phyloP scores from a whole-genome alignment of 768 basidiomycete genomes.

The Lanmaoa rubissima region DNA sequence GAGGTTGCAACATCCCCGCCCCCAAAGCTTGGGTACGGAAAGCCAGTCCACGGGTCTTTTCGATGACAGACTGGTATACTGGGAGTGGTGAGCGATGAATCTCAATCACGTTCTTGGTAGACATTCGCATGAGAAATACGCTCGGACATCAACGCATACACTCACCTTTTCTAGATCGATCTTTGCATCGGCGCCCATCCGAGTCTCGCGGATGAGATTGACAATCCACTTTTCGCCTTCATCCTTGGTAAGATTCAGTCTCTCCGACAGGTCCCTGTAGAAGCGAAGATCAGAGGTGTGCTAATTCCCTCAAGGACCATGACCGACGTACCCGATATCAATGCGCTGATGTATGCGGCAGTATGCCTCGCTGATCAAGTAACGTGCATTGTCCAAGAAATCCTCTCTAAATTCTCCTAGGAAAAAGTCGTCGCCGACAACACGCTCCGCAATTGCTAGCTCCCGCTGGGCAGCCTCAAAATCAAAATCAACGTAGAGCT shows the following conservation, averaged over 20 bases:
- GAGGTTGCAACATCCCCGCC: constrained; percentile 58
- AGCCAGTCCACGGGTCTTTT: constrained; percentile 90
- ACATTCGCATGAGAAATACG: constrained; percentile 5
- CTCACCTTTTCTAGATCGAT: constrained; percentile 92
- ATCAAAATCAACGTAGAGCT: constrained; percentile 94
- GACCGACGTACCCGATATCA: constrained; percentile 66
- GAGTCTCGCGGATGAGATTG: constrained; percentile 95
- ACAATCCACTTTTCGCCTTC: constrained; percentile 99
- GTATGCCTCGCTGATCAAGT: constrained; percentile 95
- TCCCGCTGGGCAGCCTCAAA: constrained; percentile 92
- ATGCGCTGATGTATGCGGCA: constrained; percentile 95
- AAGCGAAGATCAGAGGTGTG: neutral
- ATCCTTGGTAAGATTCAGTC: constrained; percentile 88
- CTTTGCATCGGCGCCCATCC: constrained; percentile 96
- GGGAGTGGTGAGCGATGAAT: constrained; percentile 89
- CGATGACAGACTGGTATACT: constrained; percentile 91
- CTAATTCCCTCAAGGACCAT: neutral
- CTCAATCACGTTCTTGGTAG: constrained; percentile 87
- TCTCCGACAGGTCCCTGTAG: constrained; percentile 82
- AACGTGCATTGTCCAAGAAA: constrained; percentile 95
- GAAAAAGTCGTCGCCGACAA: constrained; percentile 94
- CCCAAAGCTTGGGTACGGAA: constrained; percentile 90
- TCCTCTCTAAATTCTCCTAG: constrained; percentile 86
- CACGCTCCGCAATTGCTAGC: constrained; percentile 71
- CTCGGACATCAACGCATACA: neutral